These are phyloP conservation scores for Fonsecaea pugnacius DNA, from an alignment of 2,329 filamentous ascomycete genomes.

Conservation along the genomic window DNA sequence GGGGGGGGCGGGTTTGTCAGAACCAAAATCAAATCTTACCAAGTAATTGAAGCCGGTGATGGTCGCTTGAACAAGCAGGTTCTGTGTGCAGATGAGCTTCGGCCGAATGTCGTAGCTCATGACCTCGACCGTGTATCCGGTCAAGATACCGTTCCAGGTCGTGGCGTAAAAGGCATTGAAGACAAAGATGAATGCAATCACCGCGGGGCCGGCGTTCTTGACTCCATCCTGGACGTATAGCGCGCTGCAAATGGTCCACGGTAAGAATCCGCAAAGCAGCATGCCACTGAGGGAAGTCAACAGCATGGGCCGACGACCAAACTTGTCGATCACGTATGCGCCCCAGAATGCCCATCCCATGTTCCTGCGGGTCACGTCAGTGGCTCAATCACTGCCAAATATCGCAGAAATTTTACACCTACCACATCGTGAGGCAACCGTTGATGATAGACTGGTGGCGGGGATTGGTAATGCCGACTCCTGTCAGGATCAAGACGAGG, in stretches of 20 bases:
- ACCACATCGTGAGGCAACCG: constrained; percentile 38
- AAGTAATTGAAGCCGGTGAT: constrained; percentile 44
- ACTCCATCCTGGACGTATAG: constrained; percentile 20
- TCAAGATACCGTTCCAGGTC: constrained; percentile 24
- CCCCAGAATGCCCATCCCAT: constrained; percentile 26
- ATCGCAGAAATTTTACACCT: background rate
- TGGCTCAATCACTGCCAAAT: background rate
- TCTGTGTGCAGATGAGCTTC: constrained; percentile 25
- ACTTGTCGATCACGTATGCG: constrained; percentile 25
- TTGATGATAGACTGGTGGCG: constrained; percentile 47
- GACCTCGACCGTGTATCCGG: constrained; percentile 23
- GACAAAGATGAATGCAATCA: constrained; percentile 26
- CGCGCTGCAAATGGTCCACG: constrained; percentile 25
- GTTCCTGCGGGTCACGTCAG: constrained; percentile 11
- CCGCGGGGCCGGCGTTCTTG: constrained; percentile 19
- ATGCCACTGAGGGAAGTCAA: constrained; percentile 21
- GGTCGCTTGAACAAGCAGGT: constrained; percentile 23
- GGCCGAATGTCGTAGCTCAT: constrained; percentile 28
- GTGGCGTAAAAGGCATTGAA: constrained; percentile 25
- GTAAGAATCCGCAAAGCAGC: constrained; percentile 21
- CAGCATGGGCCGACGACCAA: constrained; percentile 24
- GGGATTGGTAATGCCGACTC: constrained; percentile 43
- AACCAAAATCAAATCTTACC: background rate
- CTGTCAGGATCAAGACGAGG: constrained; percentile 44
- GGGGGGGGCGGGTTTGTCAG: too few relatives aligned